These are phyloP conservation scores for Globisporangium heterothallicum DNA, from an alignment of 352 stramenopile genomes.

Conservation along the genomic window DNA sequence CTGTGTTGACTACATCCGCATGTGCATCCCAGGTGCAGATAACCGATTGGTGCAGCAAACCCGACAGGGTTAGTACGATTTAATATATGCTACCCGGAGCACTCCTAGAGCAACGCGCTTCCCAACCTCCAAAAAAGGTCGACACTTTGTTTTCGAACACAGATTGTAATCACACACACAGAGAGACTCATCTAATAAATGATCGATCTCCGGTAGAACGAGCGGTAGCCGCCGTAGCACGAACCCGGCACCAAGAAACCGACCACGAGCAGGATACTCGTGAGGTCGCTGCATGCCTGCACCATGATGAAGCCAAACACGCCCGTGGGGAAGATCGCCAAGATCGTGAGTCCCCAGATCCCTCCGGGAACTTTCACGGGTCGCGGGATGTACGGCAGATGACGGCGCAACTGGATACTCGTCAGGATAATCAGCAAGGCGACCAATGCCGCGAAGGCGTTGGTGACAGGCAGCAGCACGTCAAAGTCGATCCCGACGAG, in stretches of 20 bases:
- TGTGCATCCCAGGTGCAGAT: no score
- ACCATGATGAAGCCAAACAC: slow-evolving; percentile 15
- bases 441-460: slow-evolving; percentile 75
- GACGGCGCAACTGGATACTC: slow-evolving; percentile 76
- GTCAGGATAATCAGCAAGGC: slow-evolving; percentile 79
- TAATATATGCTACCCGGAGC: no score
- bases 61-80: no score
- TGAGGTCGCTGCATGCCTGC: slow-evolving; percentile 9
- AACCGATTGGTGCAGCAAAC: no score
- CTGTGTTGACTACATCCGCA: no score
- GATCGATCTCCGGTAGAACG: neutral
- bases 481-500: slow-evolving; percentile 37
- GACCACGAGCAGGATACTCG: slow-evolving; percentile 6
- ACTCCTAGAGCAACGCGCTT: no score
- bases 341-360: slow-evolving; percentile 21
- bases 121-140: no score
- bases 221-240: slow-evolving; percentile 6
- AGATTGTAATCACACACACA: neutral
- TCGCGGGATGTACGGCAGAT: slow-evolving; percentile 54
- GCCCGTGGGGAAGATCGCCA: slow-evolving; percentile 17
- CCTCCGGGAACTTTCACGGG: slow-evolving; percentile 52
- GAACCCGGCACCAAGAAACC: slow-evolving; percentile 11
- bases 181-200: neutral
- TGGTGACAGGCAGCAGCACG: slow-evolving; percentile 66
- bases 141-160: no score